Base-by-base conservation (phyloP, 2,329 filamentous ascomycete genomes). In the Bimuria novae-zelandiae region DNA sequence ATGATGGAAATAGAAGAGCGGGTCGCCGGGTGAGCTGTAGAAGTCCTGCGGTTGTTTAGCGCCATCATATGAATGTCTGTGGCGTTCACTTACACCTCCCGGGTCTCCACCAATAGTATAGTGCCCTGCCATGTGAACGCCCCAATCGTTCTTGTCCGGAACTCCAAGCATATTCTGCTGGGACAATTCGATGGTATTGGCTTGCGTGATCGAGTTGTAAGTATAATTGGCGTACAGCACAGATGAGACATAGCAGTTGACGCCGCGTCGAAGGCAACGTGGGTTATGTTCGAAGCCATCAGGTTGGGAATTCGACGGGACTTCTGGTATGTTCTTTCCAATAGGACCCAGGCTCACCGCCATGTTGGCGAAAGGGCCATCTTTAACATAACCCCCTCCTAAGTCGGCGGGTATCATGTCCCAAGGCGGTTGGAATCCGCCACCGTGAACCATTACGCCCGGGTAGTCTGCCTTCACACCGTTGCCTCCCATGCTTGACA, bases 311-410 rank as follows among this genome's bases (percentile, higher is more conserved):
- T 74, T 73, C 1, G 61, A 47, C 0, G 63, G 55, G 0, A 69
- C 52, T 43, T 68, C 60, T 17, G 49, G 39, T 3, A 74, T 62
- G 7, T 70, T 70, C 22, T 67, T 64, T 1, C 64, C 59, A 41
- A 82, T 75, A 1, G 82, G 82, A 0, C 81, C 81, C 0, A 79
- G 69, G 40, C 72, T 73, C 11, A 77, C 68, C 1, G 60, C 64
- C 57, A 65, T 63, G 42, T 81, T 74, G 55, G 70, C 74, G 68
- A 83, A 82, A 0, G 80, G 80, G 0, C 81, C 81, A 0, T 69
- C 71, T 7, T 62, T 71, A 3, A 84, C 74, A 61, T 81, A 84
- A 3, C 82, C 82, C 22, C 82, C 82, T 8, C 82, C 82, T 0
- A 75, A 71, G 25, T 79, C 82, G 0, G 76, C 74, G 1, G 77